Base-by-base conservation (phyloP, 306 rosid species). In the Oxytropis ochrocephala region DNA sequence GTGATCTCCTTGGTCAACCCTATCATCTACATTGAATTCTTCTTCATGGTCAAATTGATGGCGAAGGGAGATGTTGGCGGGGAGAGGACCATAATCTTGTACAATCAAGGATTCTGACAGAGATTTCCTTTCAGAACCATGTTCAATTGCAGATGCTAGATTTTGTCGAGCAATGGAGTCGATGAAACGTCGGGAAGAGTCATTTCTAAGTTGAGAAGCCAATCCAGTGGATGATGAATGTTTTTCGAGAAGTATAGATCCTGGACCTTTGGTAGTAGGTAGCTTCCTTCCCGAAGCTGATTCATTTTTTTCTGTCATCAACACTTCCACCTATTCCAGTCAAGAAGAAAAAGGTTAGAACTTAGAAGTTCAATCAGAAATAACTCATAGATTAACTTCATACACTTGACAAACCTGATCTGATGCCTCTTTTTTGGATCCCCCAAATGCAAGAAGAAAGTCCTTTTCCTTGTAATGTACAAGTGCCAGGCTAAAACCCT, bases 401-500 rank as follows among this genome's bases (percentile, higher is more conserved):
- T 17, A 56, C 41, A 33, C 18, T 64, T 48, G 48, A n/a, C 76
- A 63, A 35, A 94, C 98, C 99, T 91, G 96, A 84, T 94, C 86
- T 73, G 97, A 85, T 78, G 92, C 84, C 75, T 91, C 99, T 78
- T 91, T 94, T 80, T 83, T 94, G 70, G 80, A 87, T 84, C 99
- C 97, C 70, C 99, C 97, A 84, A 91, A 94, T 53, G 97, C 96
- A 74, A 94, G 91, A 77, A 94, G 99, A 79, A 88, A 91, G 81
- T 89, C 91, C 50, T 87, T 91, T 64, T 94, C 95, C 77, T 89
- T 91, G 77, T 88, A 97, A 57, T 87, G 96, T 74, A 85, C 88
- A 5, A 58, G 83, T 51, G 81, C 95, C 64, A 94, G 78, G 80
- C 97, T 94, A 82, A 94, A 94, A 75, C 99, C 96, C 99, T 94